These are phyloP conservation scores for Sodiomyces alkalinus DNA, from an alignment of 2,329 filamentous ascomycete genomes.

Conservation along the genomic window DNA sequence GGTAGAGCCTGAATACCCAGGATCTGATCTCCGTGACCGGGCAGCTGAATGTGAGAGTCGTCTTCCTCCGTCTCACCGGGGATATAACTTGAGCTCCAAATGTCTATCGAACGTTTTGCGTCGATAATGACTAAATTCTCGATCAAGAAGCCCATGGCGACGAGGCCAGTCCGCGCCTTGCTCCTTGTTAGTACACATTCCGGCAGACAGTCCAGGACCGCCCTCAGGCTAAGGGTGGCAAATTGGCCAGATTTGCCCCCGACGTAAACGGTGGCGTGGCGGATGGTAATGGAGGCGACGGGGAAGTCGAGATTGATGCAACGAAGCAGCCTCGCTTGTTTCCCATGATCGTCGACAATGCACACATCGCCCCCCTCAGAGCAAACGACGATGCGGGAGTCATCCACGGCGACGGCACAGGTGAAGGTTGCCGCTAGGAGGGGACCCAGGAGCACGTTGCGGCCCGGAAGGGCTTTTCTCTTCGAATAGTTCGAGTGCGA, in stretches of 20 bases:
- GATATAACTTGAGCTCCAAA: constrained; percentile 36
- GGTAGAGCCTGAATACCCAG: constrained; percentile 57
- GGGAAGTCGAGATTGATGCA: constrained; percentile 52
- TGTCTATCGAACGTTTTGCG: constrained; percentile 57
- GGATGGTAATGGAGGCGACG: constrained; percentile 51
- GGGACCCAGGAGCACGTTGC: constrained; percentile 73
- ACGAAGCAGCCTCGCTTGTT: constrained; percentile 54
- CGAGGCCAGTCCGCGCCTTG: constrained; percentile 29
- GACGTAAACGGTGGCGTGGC: constrained; percentile 46
- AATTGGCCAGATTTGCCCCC: constrained; percentile 51
- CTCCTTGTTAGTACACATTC: constrained; percentile 23
- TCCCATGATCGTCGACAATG: constrained; percentile 62
- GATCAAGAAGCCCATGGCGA: constrained; percentile 54
- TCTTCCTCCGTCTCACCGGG: constrained; percentile 22
- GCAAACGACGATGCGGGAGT: constrained; percentile 64
- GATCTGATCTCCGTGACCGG: constrained; percentile 49
- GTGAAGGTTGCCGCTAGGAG: constrained; percentile 77
- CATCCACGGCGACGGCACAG: constrained; percentile 56
- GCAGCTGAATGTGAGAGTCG: constrained; percentile 36
- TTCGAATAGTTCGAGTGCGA: constrained; percentile 15
- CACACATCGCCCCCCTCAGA: constrained; percentile 86
- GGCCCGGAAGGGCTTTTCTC: constrained; percentile 65
- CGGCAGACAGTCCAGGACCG: constrained; percentile 26
- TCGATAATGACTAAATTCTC: constrained; percentile 63
- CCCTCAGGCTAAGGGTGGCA: constrained; percentile 33